phyloP scores from a whole-genome alignment of 2,329 filamentous ascomycete species.

The Colletotrichum tanaceti region DNA sequence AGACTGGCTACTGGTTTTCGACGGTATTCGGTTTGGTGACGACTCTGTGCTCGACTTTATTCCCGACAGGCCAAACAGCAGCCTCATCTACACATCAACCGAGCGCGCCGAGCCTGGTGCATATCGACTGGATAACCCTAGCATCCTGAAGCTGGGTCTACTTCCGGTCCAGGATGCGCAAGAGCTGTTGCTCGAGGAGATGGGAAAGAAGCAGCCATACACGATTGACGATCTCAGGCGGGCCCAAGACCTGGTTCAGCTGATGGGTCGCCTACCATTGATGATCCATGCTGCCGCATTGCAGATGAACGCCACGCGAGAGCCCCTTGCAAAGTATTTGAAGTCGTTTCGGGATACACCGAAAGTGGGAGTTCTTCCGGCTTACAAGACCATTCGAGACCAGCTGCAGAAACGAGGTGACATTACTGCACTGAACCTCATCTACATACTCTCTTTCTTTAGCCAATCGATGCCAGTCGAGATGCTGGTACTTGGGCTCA shows the following conservation, averaged over 20 bases:
- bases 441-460: conserved; percentile 73
- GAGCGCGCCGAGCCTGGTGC: conserved; percentile 67
- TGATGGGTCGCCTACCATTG: conserved; percentile 73
- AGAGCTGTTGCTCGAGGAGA: conserved; percentile 70
- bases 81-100: conserved; percentile 76
- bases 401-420: conserved; percentile 61
- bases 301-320: conserved; percentile 69
- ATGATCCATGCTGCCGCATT: conserved; percentile 76
- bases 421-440: conserved; percentile 70
- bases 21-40: conserved; percentile 72
- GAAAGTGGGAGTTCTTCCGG: conserved; percentile 61
- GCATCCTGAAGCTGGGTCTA: conserved; percentile 65
- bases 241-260: conserved; percentile 70
- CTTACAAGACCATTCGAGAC: conserved; percentile 61
- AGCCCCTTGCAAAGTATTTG: conserved; percentile 72
- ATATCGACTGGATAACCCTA: conserved; percentile 69
- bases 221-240: conserved; percentile 65
- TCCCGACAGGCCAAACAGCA: conserved; percentile 71
- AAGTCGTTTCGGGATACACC: conserved; percentile 66
- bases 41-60: conserved; percentile 70
- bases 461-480: conserved; percentile 74
- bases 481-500: conserved; percentile 68
- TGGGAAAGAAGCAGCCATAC: conserved; percentile 67
- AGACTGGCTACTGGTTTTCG: conserved; percentile 76
- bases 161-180: conserved; percentile 69